phyloP scores from a whole-genome alignment of 768 basidiomycete genomes.

The Trametopsis cervina region DNA sequence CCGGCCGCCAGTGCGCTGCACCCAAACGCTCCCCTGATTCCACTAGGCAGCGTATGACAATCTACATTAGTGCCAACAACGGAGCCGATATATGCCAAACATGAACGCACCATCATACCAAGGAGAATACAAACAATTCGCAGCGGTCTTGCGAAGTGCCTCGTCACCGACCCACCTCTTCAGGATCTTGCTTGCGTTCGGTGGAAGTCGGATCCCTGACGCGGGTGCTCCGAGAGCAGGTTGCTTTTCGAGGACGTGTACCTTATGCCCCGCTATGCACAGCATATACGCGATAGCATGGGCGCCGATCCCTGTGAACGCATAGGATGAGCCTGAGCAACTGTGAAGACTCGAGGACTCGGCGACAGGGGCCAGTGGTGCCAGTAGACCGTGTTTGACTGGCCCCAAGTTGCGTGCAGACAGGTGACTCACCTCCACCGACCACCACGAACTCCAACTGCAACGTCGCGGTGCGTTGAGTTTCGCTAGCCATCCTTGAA shows the following conservation, averaged over 20 bases:
- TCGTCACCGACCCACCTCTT: conserved; percentile 48
- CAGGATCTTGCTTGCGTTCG: conserved; percentile 50
- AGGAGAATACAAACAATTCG: conserved; percentile 24
- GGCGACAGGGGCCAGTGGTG: conserved; percentile 1
- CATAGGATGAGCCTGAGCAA: neutral
- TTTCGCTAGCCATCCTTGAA: too few relatives aligned
- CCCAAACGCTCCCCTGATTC: conserved; percentile 39
- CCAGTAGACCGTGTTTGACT: too few relatives aligned
- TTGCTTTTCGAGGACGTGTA: conserved; percentile 46
- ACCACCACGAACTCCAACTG: conserved; percentile 9
- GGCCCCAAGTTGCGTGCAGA: neutral
- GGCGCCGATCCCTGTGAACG: conserved; percentile 42
- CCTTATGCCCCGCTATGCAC: conserved; percentile 48
- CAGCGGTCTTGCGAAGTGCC: conserved; percentile 30
- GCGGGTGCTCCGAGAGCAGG: conserved; percentile 29
- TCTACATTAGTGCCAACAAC: neutral
- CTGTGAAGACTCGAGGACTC: conserved; percentile 27
- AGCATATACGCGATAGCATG: conserved; percentile 51
- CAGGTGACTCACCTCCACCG: conserved; percentile 9
- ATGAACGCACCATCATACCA: conserved; percentile 29
- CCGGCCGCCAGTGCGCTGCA: conserved; percentile 37
- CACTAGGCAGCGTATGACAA: conserved; percentile 24
- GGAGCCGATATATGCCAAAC: conserved; percentile 1
- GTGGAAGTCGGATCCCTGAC: conserved; percentile 45
- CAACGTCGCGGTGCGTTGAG: conserved; percentile 8